Conservation (phyloP, 208 protist genomes). For the Leishmania tropica region DNA sequence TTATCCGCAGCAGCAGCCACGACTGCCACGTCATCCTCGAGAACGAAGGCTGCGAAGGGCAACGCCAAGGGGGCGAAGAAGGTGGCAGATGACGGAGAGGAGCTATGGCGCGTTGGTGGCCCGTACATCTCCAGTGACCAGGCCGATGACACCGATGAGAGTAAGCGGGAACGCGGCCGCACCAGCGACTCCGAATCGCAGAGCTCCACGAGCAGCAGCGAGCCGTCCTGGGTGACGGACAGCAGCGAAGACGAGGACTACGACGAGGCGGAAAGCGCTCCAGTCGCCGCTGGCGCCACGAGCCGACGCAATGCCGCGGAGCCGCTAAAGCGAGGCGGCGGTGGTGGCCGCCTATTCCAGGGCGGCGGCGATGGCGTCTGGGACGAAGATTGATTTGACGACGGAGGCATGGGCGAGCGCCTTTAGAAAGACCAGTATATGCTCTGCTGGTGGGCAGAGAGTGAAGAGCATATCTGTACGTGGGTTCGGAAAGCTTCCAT, state of each 20-base stretch:
- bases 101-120: conserved; percentile 30
- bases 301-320: neutral
- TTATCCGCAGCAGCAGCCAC: neutral
- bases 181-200: conserved; percentile 2
- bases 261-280: conserved; percentile 5
- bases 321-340: neutral
- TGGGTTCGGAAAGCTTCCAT: neutral
- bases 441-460: neutral
- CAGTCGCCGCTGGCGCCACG: neutral
- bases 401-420: neutral
- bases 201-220: conserved; percentile 45
- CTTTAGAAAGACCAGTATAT: neutral
- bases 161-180: neutral
- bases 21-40: conserved; percentile 1
- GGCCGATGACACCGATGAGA: neutral
- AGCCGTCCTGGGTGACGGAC: conserved; percentile 57
- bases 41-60: neutral
- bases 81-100: conserved; percentile 11
- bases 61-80: conserved; percentile 17
- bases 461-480: neutral
- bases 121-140: conserved; percentile 13
- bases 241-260: conserved; percentile 42
- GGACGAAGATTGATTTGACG: conserved; percentile 31
- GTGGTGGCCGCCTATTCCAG: conserved; percentile 45
- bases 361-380: conserved; percentile 53